Conservation (phyloP, 345 rosid genomes). For the Passiflora organensis region DNA sequence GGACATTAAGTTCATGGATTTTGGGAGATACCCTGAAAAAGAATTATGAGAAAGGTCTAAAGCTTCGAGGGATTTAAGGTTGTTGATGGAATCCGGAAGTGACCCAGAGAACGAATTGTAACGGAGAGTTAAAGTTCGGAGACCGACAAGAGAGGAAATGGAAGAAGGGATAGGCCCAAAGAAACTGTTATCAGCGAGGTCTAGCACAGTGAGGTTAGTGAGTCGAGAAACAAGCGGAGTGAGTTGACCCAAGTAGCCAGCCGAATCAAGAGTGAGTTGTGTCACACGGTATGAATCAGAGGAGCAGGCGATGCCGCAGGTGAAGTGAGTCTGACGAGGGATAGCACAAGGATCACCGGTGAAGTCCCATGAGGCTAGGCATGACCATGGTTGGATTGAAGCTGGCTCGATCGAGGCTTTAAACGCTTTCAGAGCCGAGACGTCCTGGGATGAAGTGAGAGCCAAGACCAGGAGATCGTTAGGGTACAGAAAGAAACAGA, state of each 20-base stretch:
- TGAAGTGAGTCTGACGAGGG: conserved; percentile 69
- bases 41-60: conserved; percentile 64
- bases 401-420: conserved; percentile 46
- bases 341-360: conserved; percentile 55
- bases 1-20: conserved; percentile 27
- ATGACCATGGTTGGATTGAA: conserved; percentile 57
- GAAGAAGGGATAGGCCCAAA: conserved; percentile 59
- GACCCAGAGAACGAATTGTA: conserved; percentile 70
- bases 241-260: conserved; percentile 69
- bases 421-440: conserved; percentile 56
- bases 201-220: conserved; percentile 44
- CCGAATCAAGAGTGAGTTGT: conserved; percentile 72
- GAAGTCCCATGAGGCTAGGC: conserved; percentile 71
- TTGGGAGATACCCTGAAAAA: conserved; percentile 58
- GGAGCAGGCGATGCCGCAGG: conserved; percentile 57
- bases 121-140: conserved; percentile 52
- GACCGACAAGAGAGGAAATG: conserved; percentile 46
- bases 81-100: conserved; percentile 42
- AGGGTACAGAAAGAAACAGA: not conserved
- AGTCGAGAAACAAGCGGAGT: conserved; percentile 58
- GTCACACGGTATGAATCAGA: conserved; percentile 46
- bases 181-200: conserved; percentile 71
- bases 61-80: conserved; percentile 40
- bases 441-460: conserved; percentile 30
- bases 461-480: not conserved